phyloP scores from a whole-genome alignment of 192 early-diverging fungal genomes.

The Entomortierella lignicola region DNA sequence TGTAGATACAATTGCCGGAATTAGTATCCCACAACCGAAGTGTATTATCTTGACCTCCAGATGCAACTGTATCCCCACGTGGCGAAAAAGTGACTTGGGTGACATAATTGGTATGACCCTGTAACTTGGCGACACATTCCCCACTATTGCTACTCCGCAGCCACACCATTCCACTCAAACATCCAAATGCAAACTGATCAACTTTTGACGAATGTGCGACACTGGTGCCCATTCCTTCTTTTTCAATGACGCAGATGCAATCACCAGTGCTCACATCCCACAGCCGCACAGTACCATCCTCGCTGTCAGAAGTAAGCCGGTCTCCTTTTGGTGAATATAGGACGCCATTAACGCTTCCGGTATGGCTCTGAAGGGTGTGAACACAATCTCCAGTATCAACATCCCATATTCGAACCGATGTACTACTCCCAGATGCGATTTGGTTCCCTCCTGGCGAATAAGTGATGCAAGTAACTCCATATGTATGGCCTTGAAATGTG shows the following conservation, averaged over 20 bases:
- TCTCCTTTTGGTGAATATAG: too few relatives aligned
- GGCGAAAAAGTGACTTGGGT: slow-evolving; percentile 4
- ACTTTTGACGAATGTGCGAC: slow-evolving; percentile 9
- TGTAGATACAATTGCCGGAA: background rate
- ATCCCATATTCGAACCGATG: too few relatives aligned
- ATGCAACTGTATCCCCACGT: slow-evolving; percentile 6
- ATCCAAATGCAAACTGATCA: slow-evolving; percentile 10
- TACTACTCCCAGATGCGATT: too few relatives aligned
- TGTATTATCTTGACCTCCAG: background rate
- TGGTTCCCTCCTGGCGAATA: too few relatives aligned
- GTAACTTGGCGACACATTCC: background rate
- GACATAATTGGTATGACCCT: slow-evolving; percentile 10
- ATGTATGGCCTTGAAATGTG: too few relatives aligned
- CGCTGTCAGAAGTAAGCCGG: too few relatives aligned
- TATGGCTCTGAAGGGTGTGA: too few relatives aligned
- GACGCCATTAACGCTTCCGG: too few relatives aligned
- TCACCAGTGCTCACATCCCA: slow-evolving; percentile 9
- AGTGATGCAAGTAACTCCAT: too few relatives aligned
- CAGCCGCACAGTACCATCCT: background rate
- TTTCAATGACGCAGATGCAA: background rate
- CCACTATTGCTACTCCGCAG: slow-evolving; percentile 9
- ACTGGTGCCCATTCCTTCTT: background rate
- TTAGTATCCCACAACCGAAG: slow-evolving; percentile 1
- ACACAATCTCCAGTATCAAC: too few relatives aligned
- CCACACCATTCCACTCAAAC: slow-evolving; percentile 1